Evolutionary conservation across 169 alveolate species (phyloP), one percentile per base, ranked within the genome.

Genomic region (Plasmodium malariae): DNA sequence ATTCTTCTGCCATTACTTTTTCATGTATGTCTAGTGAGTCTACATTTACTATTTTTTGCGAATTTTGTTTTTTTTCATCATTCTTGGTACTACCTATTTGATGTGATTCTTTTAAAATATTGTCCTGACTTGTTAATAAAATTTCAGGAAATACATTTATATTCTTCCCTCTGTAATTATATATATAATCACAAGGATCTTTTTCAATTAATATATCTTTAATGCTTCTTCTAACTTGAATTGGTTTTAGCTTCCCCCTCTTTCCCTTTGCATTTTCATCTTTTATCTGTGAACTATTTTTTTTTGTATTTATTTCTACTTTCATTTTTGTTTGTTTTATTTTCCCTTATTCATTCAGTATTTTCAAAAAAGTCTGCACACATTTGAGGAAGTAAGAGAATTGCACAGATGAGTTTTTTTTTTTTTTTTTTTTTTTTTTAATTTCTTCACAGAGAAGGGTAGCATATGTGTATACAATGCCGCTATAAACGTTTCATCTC

Each of bases 161-260:
- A 40, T 76, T 43, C 43, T 7, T 60, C 26, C 89, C 89, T 14
- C 37, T 76, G 17, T 76, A 76, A 76, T 76, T 76, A 45, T 62
- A 69, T 24, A 76, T 55, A 36, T 62, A 51, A 17, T 62, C 57
- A 62, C 76, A 62, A 5, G 89, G 89, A 14, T 76, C 45, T 14
- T 60, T 48, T 14, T 60, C 63, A 34, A 60, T 54, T 62, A 76
- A 54, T 30, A 76, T 62, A 54, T 76, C 89, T 37, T 62, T 76
- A 32, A 76, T 62, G 36, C 89, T 76, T 62, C 89, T 48, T 17
- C 89, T 76, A 36, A 76, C 89, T 45, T 76, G 89, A 36, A 76
- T 76, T 62, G 67, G 74, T 37, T 76, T 76, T 45, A 76, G 17
- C 30, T 62, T 62, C 32, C 28, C 28, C 34, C 76, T 76, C 55